Base-by-base conservation (phyloP, 2,329 filamentous ascomycete genomes). In the Fusarium avenaceum region DNA sequence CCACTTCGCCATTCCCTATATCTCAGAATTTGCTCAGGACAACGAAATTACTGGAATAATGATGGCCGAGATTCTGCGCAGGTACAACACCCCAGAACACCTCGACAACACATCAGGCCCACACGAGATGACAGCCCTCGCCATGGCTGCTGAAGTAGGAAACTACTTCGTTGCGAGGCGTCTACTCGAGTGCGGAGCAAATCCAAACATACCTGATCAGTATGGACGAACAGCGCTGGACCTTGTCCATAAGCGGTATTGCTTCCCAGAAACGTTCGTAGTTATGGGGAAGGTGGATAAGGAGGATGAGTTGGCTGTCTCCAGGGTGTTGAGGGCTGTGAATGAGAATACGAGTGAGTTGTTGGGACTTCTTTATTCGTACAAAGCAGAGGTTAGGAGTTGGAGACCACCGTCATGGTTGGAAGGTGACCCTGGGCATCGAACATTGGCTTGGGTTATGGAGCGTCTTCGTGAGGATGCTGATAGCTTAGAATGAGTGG, bases 321-420 rank as follows among this genome's bases (percentile, higher is more conserved):
- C n/a, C 9, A 53, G 15, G 35, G 15, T 53, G 5, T 3, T 57
- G 10, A 42, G 14, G 1, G 53, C 38, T 14, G 35, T 32, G 4
- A 57, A 57, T 33, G 53, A 57, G 20, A 57, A 57, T 10, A 57
- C 53, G n/a, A 15, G 20, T 4, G 46, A 57, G 46, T 7, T 42
- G 14, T 10, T 39, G 20, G 30, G 20, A 20, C 46, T 57, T 20
- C 53, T 57, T 0, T 33, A 40, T 7, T 14, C 38, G 1, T 6
- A 20, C 10, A 28, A 51, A 1, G 46, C 53, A 1, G 47, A 43
- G n/a, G n/a, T 20, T 0, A 30, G 8, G 3, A 52, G 26, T 15
- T 53, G 53, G 53, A 26, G 4, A 5, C 10, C 46, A 6, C 53
- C 53, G 3, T 6, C n/a, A 2, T 57, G 46, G 53, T 20, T 52